A percentile compares a stretch with the other conserved stretches of the same genome.
Evolutionary conservation across 116 monocot species (phyloP).

Genomic region (Phalaenopsis hybrid): DNA sequence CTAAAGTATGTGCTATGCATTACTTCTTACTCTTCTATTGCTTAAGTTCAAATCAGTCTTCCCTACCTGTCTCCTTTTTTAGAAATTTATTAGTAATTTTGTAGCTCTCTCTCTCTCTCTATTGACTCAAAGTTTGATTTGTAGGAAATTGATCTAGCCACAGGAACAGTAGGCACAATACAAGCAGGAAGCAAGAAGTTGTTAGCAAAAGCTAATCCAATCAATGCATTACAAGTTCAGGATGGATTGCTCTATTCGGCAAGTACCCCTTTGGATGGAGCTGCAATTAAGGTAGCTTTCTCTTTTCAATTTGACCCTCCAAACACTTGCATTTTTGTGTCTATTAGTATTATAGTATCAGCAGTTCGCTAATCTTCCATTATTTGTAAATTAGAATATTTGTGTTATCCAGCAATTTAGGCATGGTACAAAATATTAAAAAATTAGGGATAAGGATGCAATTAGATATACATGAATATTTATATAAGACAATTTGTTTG

Average conservation of each 20-base stretch:
- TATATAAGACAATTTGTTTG: no score
- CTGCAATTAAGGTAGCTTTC: conserved; percentile 39
- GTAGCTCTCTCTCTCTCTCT: not conserved
- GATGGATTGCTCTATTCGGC: conserved; percentile 45
- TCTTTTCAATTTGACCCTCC: not conserved
- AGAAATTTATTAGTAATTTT: not conserved
- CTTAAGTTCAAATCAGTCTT: not conserved
- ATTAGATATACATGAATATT: no score
- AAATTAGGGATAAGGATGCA: no score
- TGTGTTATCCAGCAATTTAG: no score
- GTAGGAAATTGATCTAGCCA: conserved; percentile 57
- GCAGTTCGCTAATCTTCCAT: no score
- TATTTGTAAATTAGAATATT: no score
- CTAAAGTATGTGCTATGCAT: no score
- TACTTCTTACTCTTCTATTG: no score
- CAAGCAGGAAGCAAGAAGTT: conserved; percentile 42
- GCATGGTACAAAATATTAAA: no score
- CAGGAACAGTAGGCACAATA: conserved; percentile 32
- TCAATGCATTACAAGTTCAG: conserved; percentile 36
- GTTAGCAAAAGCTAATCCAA: conserved; percentile 35
- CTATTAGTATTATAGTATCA: no score
- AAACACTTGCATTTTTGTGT: not conserved
- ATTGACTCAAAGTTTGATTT: not conserved
- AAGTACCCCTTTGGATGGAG: conserved; percentile 34
- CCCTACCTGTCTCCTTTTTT: not conserved